Conservation (phyloP, 2,329 filamentous ascomycete species). For the Gnomoniopsis smithogilvyi region DNA sequence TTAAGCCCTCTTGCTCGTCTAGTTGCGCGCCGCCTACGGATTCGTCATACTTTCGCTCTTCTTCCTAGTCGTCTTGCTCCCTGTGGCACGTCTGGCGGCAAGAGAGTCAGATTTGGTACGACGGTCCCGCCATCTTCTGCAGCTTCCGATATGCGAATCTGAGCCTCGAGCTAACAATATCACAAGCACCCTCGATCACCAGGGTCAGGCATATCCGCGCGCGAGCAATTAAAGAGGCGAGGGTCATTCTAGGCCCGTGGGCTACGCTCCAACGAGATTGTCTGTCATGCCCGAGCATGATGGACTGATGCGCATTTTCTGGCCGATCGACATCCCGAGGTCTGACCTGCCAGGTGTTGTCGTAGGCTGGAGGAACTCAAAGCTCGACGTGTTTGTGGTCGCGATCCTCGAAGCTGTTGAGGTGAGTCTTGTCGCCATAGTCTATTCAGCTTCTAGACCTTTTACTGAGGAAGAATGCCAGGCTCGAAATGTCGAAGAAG, state of each 20-base stretch:
- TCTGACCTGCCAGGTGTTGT: constrained; percentile 77
- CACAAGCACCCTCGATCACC: constrained; percentile 75
- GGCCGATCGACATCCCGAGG: constrained; percentile 81
- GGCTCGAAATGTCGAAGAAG: constrained; percentile 80
- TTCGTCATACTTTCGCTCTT: constrained; percentile 78
- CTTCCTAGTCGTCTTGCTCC: constrained; percentile 81
- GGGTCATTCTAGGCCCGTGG: constrained; percentile 75
- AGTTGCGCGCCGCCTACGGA: constrained; percentile 84
- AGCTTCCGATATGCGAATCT: constrained; percentile 7
- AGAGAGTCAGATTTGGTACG: constrained; percentile 78
- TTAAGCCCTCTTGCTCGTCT: constrained; percentile 1
- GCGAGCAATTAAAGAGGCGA: constrained; percentile 89
- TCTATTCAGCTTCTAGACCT: constrained; percentile 11
- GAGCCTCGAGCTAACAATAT: constrained; percentile 21
- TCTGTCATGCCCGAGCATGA: constrained; percentile 67
- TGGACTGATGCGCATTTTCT: constrained; percentile 97
- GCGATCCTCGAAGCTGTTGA: constrained; percentile 88
- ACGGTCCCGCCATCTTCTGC: constrained; percentile 22
- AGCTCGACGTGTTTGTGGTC: constrained; percentile 85
- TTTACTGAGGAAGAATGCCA: constrained; percentile 35
- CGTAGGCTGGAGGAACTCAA: constrained; percentile 94
- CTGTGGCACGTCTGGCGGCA: constrained; percentile 77
- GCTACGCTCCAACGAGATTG: constrained; percentile 26
- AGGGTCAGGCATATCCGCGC: constrained; percentile 81
- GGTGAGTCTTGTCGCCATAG: constrained; percentile 46